These are phyloP conservation scores for Verticillium isaacii DNA, from an alignment of 2,329 filamentous ascomycete genomes.

Conservation along the genomic window DNA sequence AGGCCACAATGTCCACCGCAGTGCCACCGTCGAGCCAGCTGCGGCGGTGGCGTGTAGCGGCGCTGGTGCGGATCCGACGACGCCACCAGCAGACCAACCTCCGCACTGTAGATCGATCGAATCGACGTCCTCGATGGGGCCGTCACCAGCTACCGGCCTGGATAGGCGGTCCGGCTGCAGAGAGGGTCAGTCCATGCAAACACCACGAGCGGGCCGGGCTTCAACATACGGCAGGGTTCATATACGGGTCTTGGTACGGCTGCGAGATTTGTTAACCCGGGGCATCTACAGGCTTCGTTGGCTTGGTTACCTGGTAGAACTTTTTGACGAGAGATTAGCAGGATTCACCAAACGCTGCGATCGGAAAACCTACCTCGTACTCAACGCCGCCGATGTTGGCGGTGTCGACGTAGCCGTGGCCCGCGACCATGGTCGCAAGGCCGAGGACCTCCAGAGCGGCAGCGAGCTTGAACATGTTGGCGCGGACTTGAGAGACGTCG, in stretches of 20 bases:
- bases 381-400: slow-evolving; percentile 36
- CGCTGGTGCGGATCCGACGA: slow-evolving; percentile 44
- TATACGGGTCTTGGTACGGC: slow-evolving; percentile 17
- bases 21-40: slow-evolving; percentile 47
- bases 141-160: slow-evolving; percentile 53
- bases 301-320: slow-evolving; percentile 25
- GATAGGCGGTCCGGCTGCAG: slow-evolving; percentile 32
- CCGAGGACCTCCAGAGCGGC: slow-evolving; percentile 4
- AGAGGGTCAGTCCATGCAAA: background rate
- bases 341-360: background rate
- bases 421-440: slow-evolving; percentile 34
- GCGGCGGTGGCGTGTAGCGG: slow-evolving; percentile 46
- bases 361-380: slow-evolving; percentile 22
- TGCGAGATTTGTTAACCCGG: background rate
- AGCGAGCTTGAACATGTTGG: background rate
- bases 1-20: slow-evolving; percentile 50
- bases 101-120: slow-evolving; percentile 52
- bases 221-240: slow-evolving; percentile 4
- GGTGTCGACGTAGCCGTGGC: slow-evolving; percentile 43
- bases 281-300: background rate
- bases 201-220: background rate
- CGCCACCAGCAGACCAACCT: slow-evolving; percentile 43
- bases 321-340: slow-evolving; percentile 8
- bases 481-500: background rate
- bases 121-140: slow-evolving; percentile 49